Evolutionary conservation across 371 early-diverging fungal species (phyloP).

Genomic region (Lichtheimia corymbifera): DNA sequence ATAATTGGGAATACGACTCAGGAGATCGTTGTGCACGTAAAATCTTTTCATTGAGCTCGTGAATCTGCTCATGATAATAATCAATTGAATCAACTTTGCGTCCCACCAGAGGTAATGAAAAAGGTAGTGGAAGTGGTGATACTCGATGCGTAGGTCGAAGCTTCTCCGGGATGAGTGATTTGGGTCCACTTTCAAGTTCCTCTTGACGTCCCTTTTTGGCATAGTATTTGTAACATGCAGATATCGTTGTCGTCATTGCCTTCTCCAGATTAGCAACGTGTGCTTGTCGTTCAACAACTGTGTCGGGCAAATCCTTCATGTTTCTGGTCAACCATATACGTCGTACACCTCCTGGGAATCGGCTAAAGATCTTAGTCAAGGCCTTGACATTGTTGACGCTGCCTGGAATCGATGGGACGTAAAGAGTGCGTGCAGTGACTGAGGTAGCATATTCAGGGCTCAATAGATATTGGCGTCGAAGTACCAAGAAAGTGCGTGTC

Average conservation of each 20-base stretch:
- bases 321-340: constrained; percentile 70
- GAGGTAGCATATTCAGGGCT: constrained; percentile 59
- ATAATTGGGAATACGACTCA: constrained; percentile 29
- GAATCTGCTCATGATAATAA: constrained; percentile 55
- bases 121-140: constrained; percentile 34
- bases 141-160: constrained; percentile 67
- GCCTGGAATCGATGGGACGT: constrained; percentile 61
- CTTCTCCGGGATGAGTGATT: constrained; percentile 37
- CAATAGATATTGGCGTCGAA: constrained; percentile 68
- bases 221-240: constrained; percentile 46
- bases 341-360: constrained; percentile 77
- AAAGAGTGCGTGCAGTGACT: constrained; percentile 66
- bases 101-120: constrained; percentile 49
- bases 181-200: constrained; percentile 16
- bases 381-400: constrained; percentile 48
- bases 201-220: constrained; percentile 18
- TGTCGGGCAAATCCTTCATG: constrained; percentile 50
- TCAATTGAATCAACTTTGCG: constrained; percentile 73
- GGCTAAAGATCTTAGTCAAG: constrained; percentile 54
- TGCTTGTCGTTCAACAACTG: constrained; percentile 60
- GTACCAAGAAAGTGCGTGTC: constrained; percentile 61
- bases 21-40: constrained; percentile 30
- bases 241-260: constrained; percentile 50
- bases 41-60: constrained; percentile 57
- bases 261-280: constrained; percentile 52